Conservation (phyloP, 2,329 filamentous ascomycete species). For the Beauveria scarabaeidicola region DNA sequence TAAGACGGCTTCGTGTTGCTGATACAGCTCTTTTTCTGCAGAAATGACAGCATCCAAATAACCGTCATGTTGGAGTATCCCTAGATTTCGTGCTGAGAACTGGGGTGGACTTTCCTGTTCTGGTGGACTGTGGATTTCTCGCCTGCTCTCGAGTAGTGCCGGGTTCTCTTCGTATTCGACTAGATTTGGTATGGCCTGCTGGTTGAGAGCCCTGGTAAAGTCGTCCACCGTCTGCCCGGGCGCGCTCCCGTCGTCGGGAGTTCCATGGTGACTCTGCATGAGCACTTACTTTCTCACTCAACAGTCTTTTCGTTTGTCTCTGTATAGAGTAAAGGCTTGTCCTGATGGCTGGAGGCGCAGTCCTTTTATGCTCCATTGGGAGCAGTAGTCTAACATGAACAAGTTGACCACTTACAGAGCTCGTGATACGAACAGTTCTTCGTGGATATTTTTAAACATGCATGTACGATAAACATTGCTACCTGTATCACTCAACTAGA, state of each 20-base stretch:
- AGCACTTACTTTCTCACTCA: not conserved
- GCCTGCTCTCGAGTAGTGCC: not conserved
- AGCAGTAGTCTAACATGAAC: not conserved
- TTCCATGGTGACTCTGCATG: not conserved
- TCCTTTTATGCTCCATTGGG: not conserved
- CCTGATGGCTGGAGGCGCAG: not conserved
- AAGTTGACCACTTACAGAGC: not conserved
- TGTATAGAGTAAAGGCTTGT: no score
- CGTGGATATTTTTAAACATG: not conserved
- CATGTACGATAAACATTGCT: not conserved
- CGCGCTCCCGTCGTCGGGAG: not conserved
- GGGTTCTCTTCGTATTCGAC: not conserved
- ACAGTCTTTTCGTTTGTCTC: no score
- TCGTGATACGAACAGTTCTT: not conserved
- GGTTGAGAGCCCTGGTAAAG: not conserved
- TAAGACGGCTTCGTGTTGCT: not conserved
- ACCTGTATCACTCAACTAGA: not conserved
- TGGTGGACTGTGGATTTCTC: not conserved
- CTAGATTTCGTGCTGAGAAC: not conserved
- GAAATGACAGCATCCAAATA: not conserved
- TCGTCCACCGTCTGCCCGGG: not conserved
- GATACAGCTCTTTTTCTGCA: not conserved
- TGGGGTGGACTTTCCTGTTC: not conserved
- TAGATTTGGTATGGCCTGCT: not conserved
- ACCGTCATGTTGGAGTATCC: not conserved